Conservation (phyloP, 768 basidiomycete genomes). For the Royoungia palumana region DNA sequence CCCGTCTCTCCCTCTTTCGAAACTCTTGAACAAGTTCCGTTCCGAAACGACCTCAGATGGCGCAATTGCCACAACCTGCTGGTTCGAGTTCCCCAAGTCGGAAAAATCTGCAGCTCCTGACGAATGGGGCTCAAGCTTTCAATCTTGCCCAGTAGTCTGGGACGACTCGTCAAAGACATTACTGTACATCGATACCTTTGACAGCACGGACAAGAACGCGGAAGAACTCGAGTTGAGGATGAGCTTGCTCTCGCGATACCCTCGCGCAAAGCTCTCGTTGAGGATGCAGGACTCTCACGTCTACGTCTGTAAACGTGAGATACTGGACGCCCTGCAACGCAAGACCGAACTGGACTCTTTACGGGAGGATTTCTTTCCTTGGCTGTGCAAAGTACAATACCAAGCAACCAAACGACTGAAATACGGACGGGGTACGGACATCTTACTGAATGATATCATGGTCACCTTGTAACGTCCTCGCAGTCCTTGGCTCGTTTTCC, state of each 20-base stretch:
- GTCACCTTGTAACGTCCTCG: not conserved
- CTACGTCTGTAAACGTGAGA: slow-evolving; percentile 75
- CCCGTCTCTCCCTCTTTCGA: slow-evolving; percentile 61
- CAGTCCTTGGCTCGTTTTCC: slow-evolving; percentile 47
- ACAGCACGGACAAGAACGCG: slow-evolving; percentile 61
- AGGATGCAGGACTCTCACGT: slow-evolving; percentile 83
- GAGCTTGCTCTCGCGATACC: slow-evolving; percentile 75
- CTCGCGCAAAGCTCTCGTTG: slow-evolving; percentile 64
- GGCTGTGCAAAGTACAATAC: slow-evolving; percentile 87
- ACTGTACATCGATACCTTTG: slow-evolving; percentile 68
- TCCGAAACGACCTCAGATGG: slow-evolving; percentile 62
- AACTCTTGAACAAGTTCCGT: slow-evolving; percentile 79
- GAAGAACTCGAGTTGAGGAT: slow-evolving; percentile 76
- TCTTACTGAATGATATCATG: not conserved
- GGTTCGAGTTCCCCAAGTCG: slow-evolving; percentile 48
- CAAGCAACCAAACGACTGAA: slow-evolving; percentile 55
- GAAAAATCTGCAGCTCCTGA: slow-evolving; percentile 59
- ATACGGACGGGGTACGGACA: slow-evolving; percentile 51
- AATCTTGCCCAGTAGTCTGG: slow-evolving; percentile 58
- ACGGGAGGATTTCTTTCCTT: slow-evolving; percentile 87
- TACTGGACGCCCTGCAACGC: slow-evolving; percentile 68
- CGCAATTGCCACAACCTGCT: slow-evolving; percentile 63
- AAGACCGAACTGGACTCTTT: slow-evolving; percentile 77
- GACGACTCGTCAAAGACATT: slow-evolving; percentile 64
- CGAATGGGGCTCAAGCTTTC: slow-evolving; percentile 57